A percentile compares a stretch with the other conserved stretches of the same genome.
Evolutionary conservation across 2,329 filamentous ascomycete species (phyloP).

Genomic region (Fusarium sacchari): DNA sequence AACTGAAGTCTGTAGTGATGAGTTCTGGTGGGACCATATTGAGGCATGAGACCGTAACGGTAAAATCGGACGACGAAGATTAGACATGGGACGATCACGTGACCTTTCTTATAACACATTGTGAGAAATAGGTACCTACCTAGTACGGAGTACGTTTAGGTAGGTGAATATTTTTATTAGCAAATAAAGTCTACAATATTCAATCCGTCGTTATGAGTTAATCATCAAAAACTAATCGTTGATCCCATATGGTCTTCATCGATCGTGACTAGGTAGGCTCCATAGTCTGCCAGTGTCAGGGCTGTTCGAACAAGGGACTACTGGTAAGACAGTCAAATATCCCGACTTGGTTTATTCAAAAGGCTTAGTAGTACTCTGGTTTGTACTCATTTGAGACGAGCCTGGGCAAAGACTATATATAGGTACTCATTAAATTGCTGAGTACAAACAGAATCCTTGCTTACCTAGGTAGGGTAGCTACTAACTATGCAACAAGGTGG

Average conservation of each 20-base stretch:
- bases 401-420: background rate
- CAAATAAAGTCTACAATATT: background rate
- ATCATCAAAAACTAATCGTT: background rate
- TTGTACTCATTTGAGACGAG: background rate
- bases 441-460: background rate
- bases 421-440: background rate
- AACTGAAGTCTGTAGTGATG: background rate
- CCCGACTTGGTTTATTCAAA: background rate
- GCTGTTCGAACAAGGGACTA: background rate
- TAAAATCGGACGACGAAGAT: constrained; percentile 15
- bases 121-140: background rate
- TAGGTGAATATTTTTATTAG: background rate
- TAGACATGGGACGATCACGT: constrained; percentile 17
- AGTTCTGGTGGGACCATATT: background rate
- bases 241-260: background rate
- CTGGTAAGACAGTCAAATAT: background rate
- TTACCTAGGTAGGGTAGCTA: background rate
- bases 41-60: constrained; percentile 14
- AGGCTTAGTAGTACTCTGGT: background rate
- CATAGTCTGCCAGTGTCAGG: background rate
- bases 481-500: background rate
- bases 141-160: background rate
- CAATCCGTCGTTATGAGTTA: background rate
- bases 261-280: background rate
- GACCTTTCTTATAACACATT: background rate